Conservation (phyloP, 345 rosid species). For the Linum trigynum region DNA sequence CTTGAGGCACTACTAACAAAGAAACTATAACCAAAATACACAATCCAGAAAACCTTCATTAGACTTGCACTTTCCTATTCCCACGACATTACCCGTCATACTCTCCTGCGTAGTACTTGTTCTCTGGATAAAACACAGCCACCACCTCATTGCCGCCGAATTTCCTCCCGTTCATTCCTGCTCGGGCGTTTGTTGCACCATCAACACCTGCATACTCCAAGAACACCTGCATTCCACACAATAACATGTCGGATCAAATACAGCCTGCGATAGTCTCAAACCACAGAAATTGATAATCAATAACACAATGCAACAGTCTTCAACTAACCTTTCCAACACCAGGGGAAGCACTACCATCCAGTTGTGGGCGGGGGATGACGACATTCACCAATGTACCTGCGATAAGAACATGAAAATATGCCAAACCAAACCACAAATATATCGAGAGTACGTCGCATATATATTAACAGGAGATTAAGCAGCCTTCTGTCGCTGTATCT, state of each 20-base stretch:
- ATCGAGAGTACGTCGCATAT: background rate
- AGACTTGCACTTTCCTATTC: background rate
- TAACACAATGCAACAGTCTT: background rate
- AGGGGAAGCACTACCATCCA: conserved; percentile 19
- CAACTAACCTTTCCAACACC: conserved; percentile 65
- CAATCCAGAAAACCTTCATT: background rate
- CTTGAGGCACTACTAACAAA: background rate
- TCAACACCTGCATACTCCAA: conserved; percentile 5
- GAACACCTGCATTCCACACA: background rate
- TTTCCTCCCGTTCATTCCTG: conserved; percentile 6
- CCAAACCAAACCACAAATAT: background rate
- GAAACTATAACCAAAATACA: background rate
- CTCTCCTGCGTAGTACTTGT: background rate
- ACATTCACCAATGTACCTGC: conserved; percentile 3
- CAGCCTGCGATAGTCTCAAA: background rate
- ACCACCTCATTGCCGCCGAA: conserved; percentile 1
- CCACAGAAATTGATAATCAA: background rate
- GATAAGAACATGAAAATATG: background rate
- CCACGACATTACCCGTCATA: background rate
- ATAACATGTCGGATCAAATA: background rate
- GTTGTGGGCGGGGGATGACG: background rate
- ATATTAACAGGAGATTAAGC: background rate
- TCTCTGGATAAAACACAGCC: conserved; percentile 1
- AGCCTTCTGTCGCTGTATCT: conserved; percentile 2
- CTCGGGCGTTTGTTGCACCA: background rate